phyloP scores from a whole-genome alignment of 2,329 filamentous ascomycete genomes.

The Aspergillus sp. region DNA sequence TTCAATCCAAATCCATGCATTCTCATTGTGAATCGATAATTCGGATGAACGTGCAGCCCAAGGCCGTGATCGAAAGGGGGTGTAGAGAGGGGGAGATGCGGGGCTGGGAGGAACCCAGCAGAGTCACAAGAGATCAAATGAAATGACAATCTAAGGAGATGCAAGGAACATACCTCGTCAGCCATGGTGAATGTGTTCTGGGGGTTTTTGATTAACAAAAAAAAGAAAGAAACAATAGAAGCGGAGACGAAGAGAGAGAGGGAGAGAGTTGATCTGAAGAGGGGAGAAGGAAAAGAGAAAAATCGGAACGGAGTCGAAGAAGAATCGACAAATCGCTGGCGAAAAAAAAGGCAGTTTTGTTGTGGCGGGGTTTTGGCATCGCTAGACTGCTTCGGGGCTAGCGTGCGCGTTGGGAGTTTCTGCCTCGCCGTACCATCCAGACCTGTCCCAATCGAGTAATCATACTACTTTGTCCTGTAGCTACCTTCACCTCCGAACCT shows the following conservation, averaged over 20 bases:
- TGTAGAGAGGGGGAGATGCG: conserved; percentile 24
- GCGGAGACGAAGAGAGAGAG: conserved; percentile 18
- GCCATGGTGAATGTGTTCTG: conserved; percentile 56
- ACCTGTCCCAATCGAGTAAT: neutral
- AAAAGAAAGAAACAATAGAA: conserved; percentile 20
- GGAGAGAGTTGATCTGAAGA: conserved; percentile 18
- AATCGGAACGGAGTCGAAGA: conserved; percentile 22
- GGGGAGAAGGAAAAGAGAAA: conserved; percentile 22
- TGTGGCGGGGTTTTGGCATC: conserved; percentile 33
- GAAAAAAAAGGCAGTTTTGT: conserved; percentile 28
- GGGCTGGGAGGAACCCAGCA: conserved; percentile 24
- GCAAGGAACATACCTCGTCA: conserved; percentile 59
- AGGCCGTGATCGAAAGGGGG: neutral
- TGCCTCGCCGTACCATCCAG: conserved; percentile 5
- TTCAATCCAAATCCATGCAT: too few relatives aligned
- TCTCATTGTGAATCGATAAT: too few relatives aligned
- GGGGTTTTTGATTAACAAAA: conserved; percentile 12
- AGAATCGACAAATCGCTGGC: conserved; percentile 26
- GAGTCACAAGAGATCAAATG: conserved; percentile 17
- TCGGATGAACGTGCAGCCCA: too few relatives aligned
- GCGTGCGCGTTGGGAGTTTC: conserved; percentile 12
- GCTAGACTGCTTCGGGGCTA: conserved; percentile 27
- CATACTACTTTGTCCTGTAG: neutral
- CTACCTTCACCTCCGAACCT: neutral
- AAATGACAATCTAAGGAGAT: conserved; percentile 11